These are phyloP conservation scores for Fagus sylvatica DNA, from an alignment of 306 rosid genomes.

Conservation along the genomic window DNA sequence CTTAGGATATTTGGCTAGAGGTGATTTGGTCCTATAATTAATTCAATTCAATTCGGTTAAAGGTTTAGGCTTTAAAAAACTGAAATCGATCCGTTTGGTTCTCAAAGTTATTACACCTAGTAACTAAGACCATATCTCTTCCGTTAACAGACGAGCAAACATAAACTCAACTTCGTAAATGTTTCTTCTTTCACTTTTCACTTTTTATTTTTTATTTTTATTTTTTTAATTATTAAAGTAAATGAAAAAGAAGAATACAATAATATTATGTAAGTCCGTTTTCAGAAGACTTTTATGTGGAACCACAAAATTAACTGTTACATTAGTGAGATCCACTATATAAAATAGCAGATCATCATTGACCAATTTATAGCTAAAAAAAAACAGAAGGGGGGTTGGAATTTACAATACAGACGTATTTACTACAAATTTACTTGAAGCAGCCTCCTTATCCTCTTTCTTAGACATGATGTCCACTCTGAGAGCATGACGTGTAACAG, in stretches of 20 bases:
- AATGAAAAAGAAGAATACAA: not conserved
- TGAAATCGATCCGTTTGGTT: too few relatives aligned
- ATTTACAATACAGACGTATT: slow-evolving; percentile 39
- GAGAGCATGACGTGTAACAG: slow-evolving; percentile 43
- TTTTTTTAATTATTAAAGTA: slow-evolving; percentile 29
- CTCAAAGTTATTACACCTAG: too few relatives aligned
- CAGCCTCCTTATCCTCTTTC: slow-evolving; percentile 38
- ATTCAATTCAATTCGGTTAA: too few relatives aligned
- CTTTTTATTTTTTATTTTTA: too few relatives aligned
- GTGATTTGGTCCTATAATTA: too few relatives aligned
- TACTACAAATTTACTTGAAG: slow-evolving; percentile 37
- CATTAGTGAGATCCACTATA: slow-evolving; percentile 32
- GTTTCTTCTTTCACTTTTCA: slow-evolving; percentile 20
- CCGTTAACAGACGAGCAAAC: too few relatives aligned
- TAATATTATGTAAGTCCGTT: slow-evolving; percentile 18
- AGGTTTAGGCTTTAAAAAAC: too few relatives aligned
- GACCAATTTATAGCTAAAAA: slow-evolving; percentile 22
- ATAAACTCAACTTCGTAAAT: too few relatives aligned
- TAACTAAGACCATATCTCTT: too few relatives aligned
- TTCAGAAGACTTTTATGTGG: slow-evolving; percentile 26
- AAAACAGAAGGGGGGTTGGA: too few relatives aligned
- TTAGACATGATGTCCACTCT: slow-evolving; percentile 39
- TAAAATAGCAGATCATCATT: slow-evolving; percentile 32
- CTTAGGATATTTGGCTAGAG: too few relatives aligned
- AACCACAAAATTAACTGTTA: slow-evolving; percentile 33